Evolutionary conservation across 2,329 filamentous ascomycete species (phyloP).

Genomic region (Cercospora zeina): DNA sequence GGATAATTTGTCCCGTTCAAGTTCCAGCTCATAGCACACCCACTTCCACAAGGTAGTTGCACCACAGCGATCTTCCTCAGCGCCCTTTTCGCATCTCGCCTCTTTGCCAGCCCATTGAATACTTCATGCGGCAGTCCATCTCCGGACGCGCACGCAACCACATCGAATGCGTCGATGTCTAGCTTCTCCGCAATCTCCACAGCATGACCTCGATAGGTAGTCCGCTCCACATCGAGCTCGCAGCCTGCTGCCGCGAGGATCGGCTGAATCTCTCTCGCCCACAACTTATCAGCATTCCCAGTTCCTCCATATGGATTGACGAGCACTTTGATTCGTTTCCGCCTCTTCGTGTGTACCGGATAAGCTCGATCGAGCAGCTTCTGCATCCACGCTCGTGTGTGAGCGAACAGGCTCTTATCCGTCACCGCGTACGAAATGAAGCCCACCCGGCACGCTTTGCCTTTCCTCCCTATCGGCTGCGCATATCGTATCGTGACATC

Average conservation of each 20-base stretch:
- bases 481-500: slow-evolving; percentile 74
- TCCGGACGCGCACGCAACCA: slow-evolving; percentile 84
- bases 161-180: slow-evolving; percentile 78
- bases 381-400: slow-evolving; percentile 62
- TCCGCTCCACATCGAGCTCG: slow-evolving; percentile 70
- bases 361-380: slow-evolving; percentile 71
- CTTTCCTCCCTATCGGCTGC: slow-evolving; percentile 52
- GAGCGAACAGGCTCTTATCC: slow-evolving; percentile 52
- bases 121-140: slow-evolving; percentile 91
- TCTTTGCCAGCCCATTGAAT: slow-evolving; percentile 84
- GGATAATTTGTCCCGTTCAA: slow-evolving; percentile 76
- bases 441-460: slow-evolving; percentile 60
- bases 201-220: slow-evolving; percentile 73
- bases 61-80: slow-evolving; percentile 76
- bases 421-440: slow-evolving; percentile 62
- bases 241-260: slow-evolving; percentile 81
- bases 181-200: slow-evolving; percentile 72
- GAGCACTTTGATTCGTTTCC: slow-evolving; percentile 80
- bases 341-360: slow-evolving; percentile 59
- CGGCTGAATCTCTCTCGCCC: slow-evolving; percentile 73
- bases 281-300: slow-evolving; percentile 71
- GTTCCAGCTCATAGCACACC: slow-evolving; percentile 92
- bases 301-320: slow-evolving; percentile 90
- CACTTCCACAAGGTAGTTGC: slow-evolving; percentile 87
- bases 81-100: slow-evolving; percentile 71